Evolutionary conservation across 768 basidiomycete genomes (phyloP).

Genomic region (Lanmaoa pseudosensibilis): DNA sequence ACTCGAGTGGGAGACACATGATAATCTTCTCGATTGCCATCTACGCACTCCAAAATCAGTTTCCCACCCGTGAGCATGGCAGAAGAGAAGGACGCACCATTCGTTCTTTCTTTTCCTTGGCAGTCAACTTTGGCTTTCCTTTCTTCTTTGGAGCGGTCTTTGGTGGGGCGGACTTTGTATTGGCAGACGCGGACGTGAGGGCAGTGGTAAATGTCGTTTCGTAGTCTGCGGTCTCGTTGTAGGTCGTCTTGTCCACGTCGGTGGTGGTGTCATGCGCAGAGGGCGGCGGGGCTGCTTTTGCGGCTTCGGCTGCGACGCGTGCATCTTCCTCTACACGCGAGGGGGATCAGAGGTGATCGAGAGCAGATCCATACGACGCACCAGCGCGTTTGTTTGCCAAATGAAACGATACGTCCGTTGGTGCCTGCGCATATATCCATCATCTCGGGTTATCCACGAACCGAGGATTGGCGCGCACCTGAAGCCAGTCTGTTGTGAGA

Average conservation of each 20-base stretch:
- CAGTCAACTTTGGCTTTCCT: conserved; percentile 64
- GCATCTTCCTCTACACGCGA: conserved; percentile 59
- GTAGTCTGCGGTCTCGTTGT: conserved; percentile 29
- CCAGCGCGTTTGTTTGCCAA: conserved; percentile 63
- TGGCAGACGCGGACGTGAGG: conserved; percentile 33
- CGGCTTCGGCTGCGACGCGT: conserved; percentile 49
- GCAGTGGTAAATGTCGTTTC: conserved; percentile 38
- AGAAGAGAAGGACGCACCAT: conserved; percentile 46
- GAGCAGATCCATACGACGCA: conserved; percentile 25
- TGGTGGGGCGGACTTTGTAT: conserved; percentile 36
- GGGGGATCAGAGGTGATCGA: background rate
- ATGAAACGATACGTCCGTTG: conserved; percentile 57
- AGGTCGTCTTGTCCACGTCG: conserved; percentile 34
- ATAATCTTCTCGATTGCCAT: conserved; percentile 70
- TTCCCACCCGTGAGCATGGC: no score
- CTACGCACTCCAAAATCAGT: conserved; percentile 27
- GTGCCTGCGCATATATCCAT: conserved; percentile 43
- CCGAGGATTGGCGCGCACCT: conserved; percentile 43
- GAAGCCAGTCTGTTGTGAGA: conserved; percentile 89
- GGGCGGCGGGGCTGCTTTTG: conserved; percentile 40
- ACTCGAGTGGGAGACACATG: conserved; percentile 81
- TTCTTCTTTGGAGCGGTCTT: conserved; percentile 51
- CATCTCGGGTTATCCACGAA: background rate
- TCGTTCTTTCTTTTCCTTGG: conserved; percentile 83
- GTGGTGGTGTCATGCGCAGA: conserved; percentile 13